Evolutionary conservation across 164 flowering plant genomes (phyloP).

Genomic region (Vitis cinerea): DNA sequence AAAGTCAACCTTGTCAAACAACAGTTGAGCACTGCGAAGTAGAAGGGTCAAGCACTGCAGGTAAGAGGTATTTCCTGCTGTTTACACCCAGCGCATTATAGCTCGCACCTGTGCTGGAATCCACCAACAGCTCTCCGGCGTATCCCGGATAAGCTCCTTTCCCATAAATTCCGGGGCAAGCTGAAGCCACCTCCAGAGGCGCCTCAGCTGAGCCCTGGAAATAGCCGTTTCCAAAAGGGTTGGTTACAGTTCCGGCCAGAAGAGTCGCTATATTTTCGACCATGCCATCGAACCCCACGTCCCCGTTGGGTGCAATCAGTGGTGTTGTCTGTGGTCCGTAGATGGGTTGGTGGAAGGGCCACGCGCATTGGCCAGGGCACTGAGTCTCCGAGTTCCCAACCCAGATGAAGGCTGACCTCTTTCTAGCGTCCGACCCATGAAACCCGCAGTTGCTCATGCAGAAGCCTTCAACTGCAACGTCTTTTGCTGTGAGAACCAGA

Average conservation of each 20-base stretch:
- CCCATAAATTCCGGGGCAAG: conserved; percentile 52
- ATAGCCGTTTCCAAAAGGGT: conserved; percentile 51
- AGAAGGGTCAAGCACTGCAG: conserved; percentile 40
- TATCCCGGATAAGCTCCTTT: conserved; percentile 53
- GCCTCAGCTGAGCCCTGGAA: conserved; percentile 42
- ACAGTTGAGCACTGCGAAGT: conserved; percentile 34
- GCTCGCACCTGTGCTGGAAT: conserved; percentile 36
- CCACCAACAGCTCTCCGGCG: conserved; percentile 37
- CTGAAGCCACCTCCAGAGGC: conserved; percentile 47
- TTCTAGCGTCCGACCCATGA: conserved; percentile 27
- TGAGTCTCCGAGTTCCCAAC: conserved; percentile 57
- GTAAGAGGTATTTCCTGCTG: conserved; percentile 44
- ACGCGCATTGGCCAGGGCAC: conserved; percentile 63
- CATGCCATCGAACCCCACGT: conserved; percentile 61
- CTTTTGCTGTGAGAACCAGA: conserved; percentile 40
- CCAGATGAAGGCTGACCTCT: conserved; percentile 36
- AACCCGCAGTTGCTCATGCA: conserved; percentile 49
- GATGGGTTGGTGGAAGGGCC: conserved; percentile 61
- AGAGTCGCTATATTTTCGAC: conserved; percentile 45
- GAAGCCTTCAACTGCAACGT: conserved; percentile 47
- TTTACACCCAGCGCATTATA: conserved; percentile 45
- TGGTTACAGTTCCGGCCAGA: conserved; percentile 55
- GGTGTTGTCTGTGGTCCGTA: conserved; percentile 52
- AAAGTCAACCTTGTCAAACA: conserved; percentile 16
- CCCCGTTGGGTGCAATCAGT: conserved; percentile 48